Evolutionary conservation across 495 filamentous ascomycete genomes (phyloP).

Genomic region (Penicillium fimorum): DNA sequence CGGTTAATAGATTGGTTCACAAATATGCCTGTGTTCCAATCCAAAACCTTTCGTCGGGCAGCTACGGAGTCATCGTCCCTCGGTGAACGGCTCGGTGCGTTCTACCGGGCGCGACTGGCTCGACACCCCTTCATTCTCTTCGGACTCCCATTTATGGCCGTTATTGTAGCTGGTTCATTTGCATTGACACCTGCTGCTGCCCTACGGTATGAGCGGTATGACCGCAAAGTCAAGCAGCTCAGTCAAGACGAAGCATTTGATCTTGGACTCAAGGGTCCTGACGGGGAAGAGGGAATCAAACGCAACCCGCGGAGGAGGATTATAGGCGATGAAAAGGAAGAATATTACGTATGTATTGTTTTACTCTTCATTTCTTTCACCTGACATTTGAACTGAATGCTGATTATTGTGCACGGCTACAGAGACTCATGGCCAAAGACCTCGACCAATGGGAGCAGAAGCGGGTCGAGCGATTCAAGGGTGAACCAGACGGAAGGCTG

Average conservation of each 20-base stretch:
- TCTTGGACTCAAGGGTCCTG: constrained; percentile 62
- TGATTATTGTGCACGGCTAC: constrained; percentile 16
- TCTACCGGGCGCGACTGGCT: constrained; percentile 68
- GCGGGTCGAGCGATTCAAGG: constrained; percentile 79
- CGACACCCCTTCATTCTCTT: constrained; percentile 90
- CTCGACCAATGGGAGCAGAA: constrained; percentile 96
- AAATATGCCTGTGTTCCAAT: constrained; percentile 70
- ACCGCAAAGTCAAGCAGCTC: constrained; percentile 78
- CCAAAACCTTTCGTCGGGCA: constrained; percentile 65
- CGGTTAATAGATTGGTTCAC: neutral
- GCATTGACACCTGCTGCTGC: constrained; percentile 91
- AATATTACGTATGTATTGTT: constrained; percentile 76
- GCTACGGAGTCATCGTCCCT: constrained; percentile 48
- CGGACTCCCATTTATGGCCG: constrained; percentile 87
- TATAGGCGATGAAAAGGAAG: constrained; percentile 68
- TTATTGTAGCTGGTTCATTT: constrained; percentile 94
- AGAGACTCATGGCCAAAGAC: constrained; percentile 89
- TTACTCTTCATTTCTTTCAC: constrained; percentile 14
- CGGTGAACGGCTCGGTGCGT: constrained; percentile 63
- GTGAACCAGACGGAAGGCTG: constrained; percentile 83
- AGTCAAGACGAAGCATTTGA: constrained; percentile 72
- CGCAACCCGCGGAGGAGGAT: constrained; percentile 46
- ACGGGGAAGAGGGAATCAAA: constrained; percentile 47
- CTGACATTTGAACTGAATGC: neutral
- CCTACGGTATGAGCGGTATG: constrained; percentile 87